Evolutionary conservation across 1,139 yeast species (phyloP).

Genomic region (Debaryomyces singareniensis): DNA sequence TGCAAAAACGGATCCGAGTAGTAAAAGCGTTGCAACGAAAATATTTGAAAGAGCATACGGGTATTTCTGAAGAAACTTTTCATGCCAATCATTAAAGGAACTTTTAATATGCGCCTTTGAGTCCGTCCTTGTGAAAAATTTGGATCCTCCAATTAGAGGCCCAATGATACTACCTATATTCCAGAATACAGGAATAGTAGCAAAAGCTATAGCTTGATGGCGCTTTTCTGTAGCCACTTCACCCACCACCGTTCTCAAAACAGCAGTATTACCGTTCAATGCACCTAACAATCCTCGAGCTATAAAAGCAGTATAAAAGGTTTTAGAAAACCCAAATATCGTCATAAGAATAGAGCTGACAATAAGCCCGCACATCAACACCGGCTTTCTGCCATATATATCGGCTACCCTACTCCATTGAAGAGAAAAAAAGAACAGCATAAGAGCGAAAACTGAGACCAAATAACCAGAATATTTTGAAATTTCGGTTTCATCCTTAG

Average conservation of each 20-base stretch:
- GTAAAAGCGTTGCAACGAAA: conserved; percentile 41
- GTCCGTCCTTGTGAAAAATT: conserved; percentile 20
- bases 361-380: conserved; percentile 23
- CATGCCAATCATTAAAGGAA: conserved; percentile 9
- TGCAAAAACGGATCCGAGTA: conserved; percentile 32
- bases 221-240: conserved; percentile 30
- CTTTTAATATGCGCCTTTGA: background rate
- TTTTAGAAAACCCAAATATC: conserved; percentile 28
- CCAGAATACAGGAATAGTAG: conserved; percentile 29
- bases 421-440: conserved; percentile 30
- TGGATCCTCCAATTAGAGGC: conserved; percentile 52
- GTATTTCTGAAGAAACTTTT: conserved; percentile 28
- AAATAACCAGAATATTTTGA: conserved; percentile 32
- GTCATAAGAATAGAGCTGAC: conserved; percentile 25
- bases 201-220: conserved; percentile 33
- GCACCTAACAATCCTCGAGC: conserved; percentile 29
- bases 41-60: conserved; percentile 62
- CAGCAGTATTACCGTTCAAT: conserved; percentile 32
- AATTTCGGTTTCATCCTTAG: conserved; percentile 28
- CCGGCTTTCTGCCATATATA: conserved; percentile 26
- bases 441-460: conserved; percentile 32
- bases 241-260: conserved; percentile 32
- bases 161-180: conserved; percentile 40
- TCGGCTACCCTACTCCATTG: conserved; percentile 32
- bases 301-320: conserved; percentile 26